Conservation (phyloP, 2,329 filamentous ascomycete genomes). For the Penicillium sclerotiorum region DNA sequence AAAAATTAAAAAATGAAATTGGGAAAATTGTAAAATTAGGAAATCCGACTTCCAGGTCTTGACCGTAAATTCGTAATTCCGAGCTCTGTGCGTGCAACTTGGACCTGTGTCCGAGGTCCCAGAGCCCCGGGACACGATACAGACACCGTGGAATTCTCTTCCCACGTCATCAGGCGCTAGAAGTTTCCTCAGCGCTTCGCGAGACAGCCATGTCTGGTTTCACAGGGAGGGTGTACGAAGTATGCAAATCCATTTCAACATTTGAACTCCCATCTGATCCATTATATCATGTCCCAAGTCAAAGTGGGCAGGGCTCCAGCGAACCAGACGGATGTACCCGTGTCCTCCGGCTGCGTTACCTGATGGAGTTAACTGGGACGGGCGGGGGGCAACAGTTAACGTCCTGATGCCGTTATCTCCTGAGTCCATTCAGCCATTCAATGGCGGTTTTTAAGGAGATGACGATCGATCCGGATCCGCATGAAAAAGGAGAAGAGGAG, state of each 20-base stretch:
- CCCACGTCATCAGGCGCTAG: no score
- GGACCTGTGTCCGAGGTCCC: not conserved
- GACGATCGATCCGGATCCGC: no score
- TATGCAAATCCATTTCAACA: no score
- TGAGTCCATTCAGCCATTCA: no score
- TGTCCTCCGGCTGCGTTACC: constrained; percentile 2
- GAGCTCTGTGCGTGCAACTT: no score
- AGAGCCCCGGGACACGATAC: not conserved
- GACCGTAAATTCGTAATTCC: not conserved
- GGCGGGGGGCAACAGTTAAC: not conserved
- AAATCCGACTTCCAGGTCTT: no score
- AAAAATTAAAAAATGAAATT: not conserved
- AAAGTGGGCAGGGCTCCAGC: not conserved
- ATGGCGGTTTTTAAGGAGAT: no score
- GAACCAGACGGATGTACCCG: constrained; percentile 9
- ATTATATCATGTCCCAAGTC: not conserved
- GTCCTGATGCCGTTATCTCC: not conserved
- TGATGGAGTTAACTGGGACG: not conserved
- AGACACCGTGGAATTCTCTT: no score
- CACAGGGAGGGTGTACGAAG: no score
- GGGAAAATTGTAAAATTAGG: not conserved
- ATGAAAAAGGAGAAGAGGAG: no score
- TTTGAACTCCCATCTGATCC: not conserved
- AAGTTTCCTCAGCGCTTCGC: no score
- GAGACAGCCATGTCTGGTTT: no score